Conservation (phyloP, 2,329 filamentous ascomycete genomes). For the Phyllosticta ampelicida region DNA sequence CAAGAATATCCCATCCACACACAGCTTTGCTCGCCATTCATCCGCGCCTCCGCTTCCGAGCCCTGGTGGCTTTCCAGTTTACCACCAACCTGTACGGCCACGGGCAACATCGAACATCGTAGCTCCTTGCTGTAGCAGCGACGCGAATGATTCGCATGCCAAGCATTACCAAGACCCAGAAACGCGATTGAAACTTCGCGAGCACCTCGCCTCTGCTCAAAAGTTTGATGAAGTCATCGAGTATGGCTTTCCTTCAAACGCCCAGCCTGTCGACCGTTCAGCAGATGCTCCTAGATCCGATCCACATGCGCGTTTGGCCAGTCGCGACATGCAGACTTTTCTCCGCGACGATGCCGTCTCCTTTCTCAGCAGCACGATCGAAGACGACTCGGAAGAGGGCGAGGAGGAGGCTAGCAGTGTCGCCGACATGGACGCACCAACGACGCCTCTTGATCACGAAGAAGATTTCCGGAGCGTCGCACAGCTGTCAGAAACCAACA, state of each 20-base stretch:
- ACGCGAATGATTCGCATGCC: constrained; percentile 56
- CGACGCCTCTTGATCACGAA: constrained; percentile 27
- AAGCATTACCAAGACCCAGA: constrained; percentile 86
- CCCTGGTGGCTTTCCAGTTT: constrained; percentile 17
- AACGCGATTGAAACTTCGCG: constrained; percentile 71
- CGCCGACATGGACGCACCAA: constrained; percentile 22
- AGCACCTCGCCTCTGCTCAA: constrained; percentile 78
- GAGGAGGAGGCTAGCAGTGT: constrained; percentile 15
- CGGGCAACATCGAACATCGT: constrained; percentile 5
- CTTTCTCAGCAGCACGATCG: constrained; percentile 24
- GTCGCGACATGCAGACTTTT: constrained; percentile 47
- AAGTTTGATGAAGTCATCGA: constrained; percentile 94
- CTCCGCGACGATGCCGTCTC: constrained; percentile 45
- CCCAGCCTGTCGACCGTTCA: background rate
- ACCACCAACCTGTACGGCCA: constrained; percentile 12
- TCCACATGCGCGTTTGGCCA: constrained; percentile 29
- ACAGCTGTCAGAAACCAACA: constrained; percentile 21
- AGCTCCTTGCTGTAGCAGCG: constrained; percentile 17
- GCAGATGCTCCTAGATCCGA: background rate
- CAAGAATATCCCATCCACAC: constrained; percentile 54
- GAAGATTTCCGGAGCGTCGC: constrained; percentile 23
- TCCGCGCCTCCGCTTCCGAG: constrained; percentile 36
- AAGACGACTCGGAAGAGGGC: constrained; percentile 20
- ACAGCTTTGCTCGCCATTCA: constrained; percentile 18
- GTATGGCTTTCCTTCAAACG: constrained; percentile 70